Conservation (phyloP, 106 monocot genomes). For the Agapanthus africanus region DNA sequence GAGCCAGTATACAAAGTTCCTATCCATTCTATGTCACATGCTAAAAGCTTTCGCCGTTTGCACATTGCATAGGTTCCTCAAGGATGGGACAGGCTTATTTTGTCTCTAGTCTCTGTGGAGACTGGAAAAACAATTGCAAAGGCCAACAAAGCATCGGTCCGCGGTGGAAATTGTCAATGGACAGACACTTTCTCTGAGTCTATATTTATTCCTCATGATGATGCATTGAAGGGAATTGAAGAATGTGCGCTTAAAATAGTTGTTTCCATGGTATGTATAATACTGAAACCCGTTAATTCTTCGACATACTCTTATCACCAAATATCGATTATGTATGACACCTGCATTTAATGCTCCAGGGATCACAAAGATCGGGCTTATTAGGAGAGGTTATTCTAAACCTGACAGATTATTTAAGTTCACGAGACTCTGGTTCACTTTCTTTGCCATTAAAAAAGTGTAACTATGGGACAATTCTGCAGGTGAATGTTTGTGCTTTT, state of each 20-base stretch:
- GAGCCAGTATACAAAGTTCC: no score
- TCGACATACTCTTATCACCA: no score
- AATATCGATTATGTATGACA: no score
- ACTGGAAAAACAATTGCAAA: constrained; percentile 81
- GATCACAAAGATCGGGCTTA: constrained; percentile 44
- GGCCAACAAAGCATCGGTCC: constrained; percentile 53
- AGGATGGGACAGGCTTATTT: constrained; percentile 84
- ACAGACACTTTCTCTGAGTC: constrained; percentile 53
- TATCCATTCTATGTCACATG: no score
- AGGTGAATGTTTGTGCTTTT: constrained; percentile 31
- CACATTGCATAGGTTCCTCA: constrained; percentile 59
- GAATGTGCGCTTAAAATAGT: constrained; percentile 56
- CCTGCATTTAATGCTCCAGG: no score
- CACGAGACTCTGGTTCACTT: constrained; percentile 50
- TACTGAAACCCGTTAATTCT: no score
- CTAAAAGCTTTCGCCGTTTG: no score
- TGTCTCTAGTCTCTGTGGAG: constrained; percentile 60
- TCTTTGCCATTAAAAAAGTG: constrained; percentile 59
- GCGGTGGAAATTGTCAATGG: constrained; percentile 74
- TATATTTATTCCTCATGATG: constrained; percentile 44
- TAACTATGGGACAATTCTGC: constrained; percentile 55
- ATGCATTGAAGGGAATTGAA: constrained; percentile 43
- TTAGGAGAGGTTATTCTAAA: constrained; percentile 76
- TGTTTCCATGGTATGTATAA: constrained; percentile 82
- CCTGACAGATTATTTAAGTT: constrained; percentile 51